Evolutionary conservation across 139 green algal genomes (phyloP), one percentile per base, ranked within the genome.

Genomic region (Picochlorum sp.): DNA sequence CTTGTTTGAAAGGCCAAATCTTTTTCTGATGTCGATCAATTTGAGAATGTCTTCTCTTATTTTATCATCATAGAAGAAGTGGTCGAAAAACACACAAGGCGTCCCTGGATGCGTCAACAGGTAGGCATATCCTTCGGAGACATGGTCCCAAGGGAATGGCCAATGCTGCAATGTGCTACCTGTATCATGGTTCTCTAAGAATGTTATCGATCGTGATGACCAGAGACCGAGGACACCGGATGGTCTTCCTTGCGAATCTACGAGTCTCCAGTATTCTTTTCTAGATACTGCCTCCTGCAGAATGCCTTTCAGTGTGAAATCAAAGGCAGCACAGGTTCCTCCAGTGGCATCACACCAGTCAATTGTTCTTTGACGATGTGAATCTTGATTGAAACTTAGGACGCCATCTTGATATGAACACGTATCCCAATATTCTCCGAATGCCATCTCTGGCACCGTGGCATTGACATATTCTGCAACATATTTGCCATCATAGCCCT

Each of bases 151-250:
- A 4, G 91, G 91, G 67, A 91, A 94, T 28, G 82, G 83, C 86
- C 86, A 94, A 69, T 89, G 85, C 64, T 83, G 67, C 66, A 84
- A 77, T 7, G 67, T 85, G 70, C 67, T 80, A 8, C 83, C 85
- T 5, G 85, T 93, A 74, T 91, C 86, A 77, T 98, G 92, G 81
- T 98, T 97, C 66, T 97, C 92, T 52, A 99, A 84, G 78, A 99
- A 98, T 50, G 89, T 96, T 59, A 98, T 82, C 24, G 90, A 89
- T 26, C 91, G 82, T 6, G 79, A 90, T 21, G 92, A 90, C 92
- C 88, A 97, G 73, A 90, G 89, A 59, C 92, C 94, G 49, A 97
- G 70, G 47, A 97, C 73, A 15, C 90, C 89, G 13, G 85, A 71
- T 10, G 88, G 78, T 51, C 82, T 79, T 18, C 83, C 81, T 71